A percentile compares a stretch with the other conserved stretches of the same genome.
Conservation (phyloP, 148 eudicot genomes). For the Rhododendron kiyosumense region DNA sequence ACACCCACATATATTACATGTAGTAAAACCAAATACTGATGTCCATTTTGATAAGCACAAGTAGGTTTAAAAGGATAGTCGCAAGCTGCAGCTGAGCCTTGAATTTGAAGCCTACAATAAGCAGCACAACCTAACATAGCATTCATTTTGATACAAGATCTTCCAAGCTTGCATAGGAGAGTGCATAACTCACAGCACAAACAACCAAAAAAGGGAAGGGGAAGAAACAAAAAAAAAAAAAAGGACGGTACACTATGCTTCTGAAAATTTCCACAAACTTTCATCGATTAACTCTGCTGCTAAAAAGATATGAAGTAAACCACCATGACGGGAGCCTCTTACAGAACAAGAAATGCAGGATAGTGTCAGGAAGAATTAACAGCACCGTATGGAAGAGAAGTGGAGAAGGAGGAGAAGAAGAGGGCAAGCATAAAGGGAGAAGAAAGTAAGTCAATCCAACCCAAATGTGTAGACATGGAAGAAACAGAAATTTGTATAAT, state of each 20-base stretch:
- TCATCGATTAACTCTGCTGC: not conserved
- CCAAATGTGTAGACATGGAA: not conserved
- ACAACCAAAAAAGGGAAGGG: not conserved
- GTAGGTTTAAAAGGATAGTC: not conserved
- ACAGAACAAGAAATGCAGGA: not conserved
- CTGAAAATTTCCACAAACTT: not conserved
- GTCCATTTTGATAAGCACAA: not conserved
- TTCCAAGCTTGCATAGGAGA: not conserved
- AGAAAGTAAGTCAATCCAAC: not conserved
- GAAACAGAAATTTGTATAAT: not conserved
- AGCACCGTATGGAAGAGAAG: not conserved
- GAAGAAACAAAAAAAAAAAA: not conserved
- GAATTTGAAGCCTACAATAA: not conserved
- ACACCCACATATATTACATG: not conserved
- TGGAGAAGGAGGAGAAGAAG: not conserved
- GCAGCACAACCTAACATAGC: not conserved
- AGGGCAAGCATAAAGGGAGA: not conserved
- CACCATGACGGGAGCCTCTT: not conserved
- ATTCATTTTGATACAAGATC: not conserved
- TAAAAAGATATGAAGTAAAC: not conserved
- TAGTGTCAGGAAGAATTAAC: not conserved
- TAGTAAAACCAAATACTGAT: not conserved
- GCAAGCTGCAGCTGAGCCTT: not conserved
- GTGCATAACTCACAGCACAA: not conserved
- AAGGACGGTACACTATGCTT: not conserved